Evolutionary conservation across 148 eudicot species (phyloP).

Genomic region (Dysphania ambrosioides): DNA sequence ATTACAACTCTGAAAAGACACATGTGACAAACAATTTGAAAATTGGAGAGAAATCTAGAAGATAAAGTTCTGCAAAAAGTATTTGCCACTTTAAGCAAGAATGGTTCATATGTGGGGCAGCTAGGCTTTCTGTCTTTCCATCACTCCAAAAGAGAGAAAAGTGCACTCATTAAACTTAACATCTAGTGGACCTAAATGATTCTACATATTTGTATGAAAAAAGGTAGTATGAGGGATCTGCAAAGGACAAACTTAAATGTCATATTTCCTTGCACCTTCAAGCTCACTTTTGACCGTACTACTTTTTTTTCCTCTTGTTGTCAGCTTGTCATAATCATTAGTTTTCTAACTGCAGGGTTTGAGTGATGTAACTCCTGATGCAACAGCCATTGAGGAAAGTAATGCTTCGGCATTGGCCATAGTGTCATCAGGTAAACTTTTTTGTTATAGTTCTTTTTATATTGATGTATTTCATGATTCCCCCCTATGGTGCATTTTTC

Average conservation of each 20-base stretch:
- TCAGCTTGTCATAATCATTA: neutral
- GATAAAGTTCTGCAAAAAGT: neutral
- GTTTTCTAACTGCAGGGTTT: slow-evolving; percentile 52
- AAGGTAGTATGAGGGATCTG: neutral
- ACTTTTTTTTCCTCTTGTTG: neutral
- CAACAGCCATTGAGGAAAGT: slow-evolving; percentile 80
- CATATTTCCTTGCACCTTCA: neutral
- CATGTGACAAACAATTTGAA: neutral
- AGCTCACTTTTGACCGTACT: neutral
- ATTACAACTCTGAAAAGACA: neutral
- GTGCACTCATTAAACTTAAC: neutral
- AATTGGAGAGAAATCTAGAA: no score
- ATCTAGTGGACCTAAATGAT: neutral
- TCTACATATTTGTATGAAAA: neutral
- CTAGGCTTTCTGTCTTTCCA: neutral
- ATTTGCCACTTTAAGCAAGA: neutral
- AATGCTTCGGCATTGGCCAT: slow-evolving; percentile 95
- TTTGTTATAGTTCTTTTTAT: neutral
- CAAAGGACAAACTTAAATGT: neutral
- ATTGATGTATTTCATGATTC: neutral
- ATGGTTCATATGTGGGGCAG: neutral
- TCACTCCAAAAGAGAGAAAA: neutral
- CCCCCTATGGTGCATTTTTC: neutral
- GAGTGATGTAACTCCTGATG: slow-evolving; percentile 49
- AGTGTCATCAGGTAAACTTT: slow-evolving; percentile 59